Conservation (phyloP, 176 grass and related monocot species). For the Saccharum spontaneum region DNA sequence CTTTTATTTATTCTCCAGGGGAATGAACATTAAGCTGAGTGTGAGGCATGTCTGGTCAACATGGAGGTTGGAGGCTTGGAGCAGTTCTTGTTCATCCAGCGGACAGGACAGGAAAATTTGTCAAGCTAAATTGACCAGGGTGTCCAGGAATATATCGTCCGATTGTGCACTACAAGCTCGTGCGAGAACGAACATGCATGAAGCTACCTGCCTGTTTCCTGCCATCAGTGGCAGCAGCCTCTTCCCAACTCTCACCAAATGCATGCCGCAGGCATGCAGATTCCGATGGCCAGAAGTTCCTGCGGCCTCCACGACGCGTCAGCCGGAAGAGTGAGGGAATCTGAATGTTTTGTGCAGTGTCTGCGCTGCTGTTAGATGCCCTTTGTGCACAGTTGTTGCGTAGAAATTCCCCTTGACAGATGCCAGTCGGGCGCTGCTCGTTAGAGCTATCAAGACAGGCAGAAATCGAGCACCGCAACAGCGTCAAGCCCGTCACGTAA, state of each 20-base stretch:
- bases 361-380: neutral
- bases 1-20: neutral
- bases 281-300: conserved; percentile 38
- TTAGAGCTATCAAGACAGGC: too few species aligned
- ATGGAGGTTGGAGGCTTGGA: neutral
- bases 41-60: neutral
- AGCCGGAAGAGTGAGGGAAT: conserved; percentile 3
- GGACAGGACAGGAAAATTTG: neutral
- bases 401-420: conserved; percentile 8
- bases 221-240: conserved; percentile 31
- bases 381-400: neutral
- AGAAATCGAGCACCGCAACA: too few species aligned
- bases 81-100: neutral
- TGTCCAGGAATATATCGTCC: neutral
- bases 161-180: neutral
- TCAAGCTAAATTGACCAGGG: neutral
- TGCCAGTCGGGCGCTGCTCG: neutral
- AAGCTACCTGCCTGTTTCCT: conserved; percentile 37
- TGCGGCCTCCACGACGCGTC: conserved; percentile 12
- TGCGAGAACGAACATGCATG: conserved; percentile 15
- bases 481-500: too few species aligned
- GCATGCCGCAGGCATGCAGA: neutral
- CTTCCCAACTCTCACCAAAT: neutral
- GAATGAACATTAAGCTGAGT: too few species aligned
- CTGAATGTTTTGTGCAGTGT: conserved; percentile 35